Evolutionary conservation across 73 alveolate genomes (phyloP), one percentile per base, ranked within the genome.

Genomic region (Symbiodinium natans): DNA sequence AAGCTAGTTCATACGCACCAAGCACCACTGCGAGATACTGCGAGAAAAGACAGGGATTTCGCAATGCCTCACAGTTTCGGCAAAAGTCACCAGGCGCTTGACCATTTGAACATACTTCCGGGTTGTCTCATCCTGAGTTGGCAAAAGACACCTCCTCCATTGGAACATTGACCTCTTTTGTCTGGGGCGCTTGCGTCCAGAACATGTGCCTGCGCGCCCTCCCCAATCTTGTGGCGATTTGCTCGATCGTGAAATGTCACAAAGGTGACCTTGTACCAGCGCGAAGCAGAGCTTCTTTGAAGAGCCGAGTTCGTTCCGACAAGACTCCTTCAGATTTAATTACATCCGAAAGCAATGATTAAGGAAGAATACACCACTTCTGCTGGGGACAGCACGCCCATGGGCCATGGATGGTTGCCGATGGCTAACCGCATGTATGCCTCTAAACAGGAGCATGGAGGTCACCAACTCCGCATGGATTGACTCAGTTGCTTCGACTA

Each of bases 391-490:
- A 54, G 6, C 27, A 17, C 97, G 43, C 97, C 97, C 97, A 90
- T 90, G 27, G 97, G 97, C 97, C 97, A 90, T 1, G 97, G 97
- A 85, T 90, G 97, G 88, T 90, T 90, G 42, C 97, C 97, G 41
- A 90, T 90, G 40, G 97, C 97, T 54, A 90, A 90, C 41, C 97
- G 97, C 97, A 90, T 90, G 54, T 90, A 90, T 10, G 97, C 97
- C 97, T 90, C 74, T 21, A 38, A 8, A 29, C 71, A 52, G 29
- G 68, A 52, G 13, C 56, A 43, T 2, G 21, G 68, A 11, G n/a
- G n/a, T n/a, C n/a, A n/a, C n/a, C n/a, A n/a, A n/a, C n/a, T n/a
- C n/a, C n/a, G n/a, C n/a, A n/a, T n/a, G n/a, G n/a, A n/a, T n/a
- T n/a, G n/a, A n/a, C n/a, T n/a, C n/a, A n/a, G n/a, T n/a, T n/a